Conservation (phyloP, 805 yeast genomes). For the Kodamaea restingae region DNA sequence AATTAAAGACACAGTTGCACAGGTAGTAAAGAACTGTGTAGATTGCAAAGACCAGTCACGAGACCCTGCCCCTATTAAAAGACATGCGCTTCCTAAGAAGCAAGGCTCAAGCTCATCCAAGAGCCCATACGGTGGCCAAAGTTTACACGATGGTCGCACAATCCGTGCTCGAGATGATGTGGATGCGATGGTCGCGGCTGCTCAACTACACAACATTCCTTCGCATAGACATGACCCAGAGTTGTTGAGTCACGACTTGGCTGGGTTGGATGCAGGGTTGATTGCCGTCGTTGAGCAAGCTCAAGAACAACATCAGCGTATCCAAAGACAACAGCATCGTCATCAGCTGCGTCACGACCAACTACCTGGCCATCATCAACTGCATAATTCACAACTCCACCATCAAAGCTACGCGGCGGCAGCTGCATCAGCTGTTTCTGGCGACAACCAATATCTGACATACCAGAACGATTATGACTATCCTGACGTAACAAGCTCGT, state of each 20-base stretch:
- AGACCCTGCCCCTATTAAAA: slow-evolving; percentile 16
- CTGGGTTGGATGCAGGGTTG: slow-evolving; percentile 43
- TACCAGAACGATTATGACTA: slow-evolving; percentile 15
- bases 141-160: slow-evolving; percentile 16
- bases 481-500: slow-evolving; percentile 8
- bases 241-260: slow-evolving; percentile 38
- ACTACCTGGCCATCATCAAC: slow-evolving; percentile 11
- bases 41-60: slow-evolving; percentile 57
- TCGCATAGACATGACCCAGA: slow-evolving; percentile 26
- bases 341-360: not conserved
- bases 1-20: slow-evolving; percentile 80
- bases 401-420: slow-evolving; percentile 29
- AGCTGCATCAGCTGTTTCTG: slow-evolving; percentile 30
- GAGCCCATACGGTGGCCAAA: slow-evolving; percentile 7
- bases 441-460: slow-evolving; percentile 17
- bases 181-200: slow-evolving; percentile 33
- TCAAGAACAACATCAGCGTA: slow-evolving; percentile 32
- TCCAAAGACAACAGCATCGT: slow-evolving; percentile 18
- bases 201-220: slow-evolving; percentile 23
- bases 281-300: slow-evolving; percentile 62
- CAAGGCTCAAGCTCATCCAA: slow-evolving; percentile 9
- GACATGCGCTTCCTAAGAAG: slow-evolving; percentile 17
- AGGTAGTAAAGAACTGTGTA: slow-evolving; percentile 70
- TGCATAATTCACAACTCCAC: slow-evolving; percentile 11
- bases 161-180: slow-evolving; percentile 25